Conservation (phyloP, 2,329 filamentous ascomycete species). For the Tolypocladium album region DNA sequence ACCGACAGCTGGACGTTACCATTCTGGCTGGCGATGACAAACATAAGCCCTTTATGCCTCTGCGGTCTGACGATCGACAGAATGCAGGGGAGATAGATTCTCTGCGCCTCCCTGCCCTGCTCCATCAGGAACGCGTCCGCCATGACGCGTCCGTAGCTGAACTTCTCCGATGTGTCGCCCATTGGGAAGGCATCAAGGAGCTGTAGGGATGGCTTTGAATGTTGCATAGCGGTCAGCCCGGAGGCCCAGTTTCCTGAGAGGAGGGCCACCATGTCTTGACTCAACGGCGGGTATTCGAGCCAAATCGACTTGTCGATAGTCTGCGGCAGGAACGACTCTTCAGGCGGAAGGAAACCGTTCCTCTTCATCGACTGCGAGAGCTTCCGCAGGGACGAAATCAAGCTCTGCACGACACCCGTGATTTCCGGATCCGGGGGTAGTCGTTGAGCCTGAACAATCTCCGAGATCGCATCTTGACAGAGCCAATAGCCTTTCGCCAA, state of each 20-base stretch:
- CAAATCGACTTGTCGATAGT: slow-evolving; percentile 74
- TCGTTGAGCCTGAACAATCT: slow-evolving; percentile 32
- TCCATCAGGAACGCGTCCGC: slow-evolving; percentile 68
- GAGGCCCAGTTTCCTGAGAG: slow-evolving; percentile 52
- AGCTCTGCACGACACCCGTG: slow-evolving; percentile 40
- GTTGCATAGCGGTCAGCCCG: slow-evolving; percentile 35
- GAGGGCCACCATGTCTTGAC: slow-evolving; percentile 59
- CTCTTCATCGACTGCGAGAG: slow-evolving; percentile 74
- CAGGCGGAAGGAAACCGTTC: slow-evolving; percentile 66
- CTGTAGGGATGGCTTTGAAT: slow-evolving; percentile 34
- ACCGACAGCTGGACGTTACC: slow-evolving; percentile 66
- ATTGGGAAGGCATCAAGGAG: slow-evolving; percentile 64
- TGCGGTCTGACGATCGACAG: slow-evolving; percentile 64
- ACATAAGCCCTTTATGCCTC: slow-evolving; percentile 57
- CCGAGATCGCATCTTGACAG: slow-evolving; percentile 41
- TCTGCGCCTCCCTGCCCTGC: slow-evolving; percentile 55
- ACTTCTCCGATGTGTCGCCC: slow-evolving; percentile 61
- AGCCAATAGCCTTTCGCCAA: slow-evolving; percentile 83
- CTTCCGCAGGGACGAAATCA: slow-evolving; percentile 59
- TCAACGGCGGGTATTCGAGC: slow-evolving; percentile 65
- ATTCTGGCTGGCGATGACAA: slow-evolving; percentile 70
- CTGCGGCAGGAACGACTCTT: slow-evolving; percentile 60
- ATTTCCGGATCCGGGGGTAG: slow-evolving; percentile 33
- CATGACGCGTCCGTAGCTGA: slow-evolving; percentile 70
- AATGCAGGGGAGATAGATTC: slow-evolving; percentile 61